phyloP scores from a whole-genome alignment of 2,329 filamentous ascomycete species.

The Sordariomycetes sp. region DNA sequence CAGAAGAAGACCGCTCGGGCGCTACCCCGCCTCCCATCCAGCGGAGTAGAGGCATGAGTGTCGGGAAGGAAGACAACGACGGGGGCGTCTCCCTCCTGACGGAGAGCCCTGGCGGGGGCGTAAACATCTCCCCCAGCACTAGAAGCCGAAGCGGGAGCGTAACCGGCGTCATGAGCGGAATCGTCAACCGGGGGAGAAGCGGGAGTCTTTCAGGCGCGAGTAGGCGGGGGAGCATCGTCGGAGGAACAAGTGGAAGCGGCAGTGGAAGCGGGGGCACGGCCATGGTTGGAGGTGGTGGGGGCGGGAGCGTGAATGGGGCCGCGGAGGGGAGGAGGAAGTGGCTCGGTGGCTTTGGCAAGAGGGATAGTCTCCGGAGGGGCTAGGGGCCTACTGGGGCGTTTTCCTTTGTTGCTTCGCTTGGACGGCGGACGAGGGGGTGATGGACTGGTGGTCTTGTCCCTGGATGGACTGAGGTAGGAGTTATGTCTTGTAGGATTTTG shows the following conservation, averaged over 20 bases:
- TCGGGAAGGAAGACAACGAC: background rate
- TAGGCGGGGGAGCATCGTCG: too few species aligned
- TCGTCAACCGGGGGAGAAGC: too few species aligned
- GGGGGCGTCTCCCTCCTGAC: background rate
- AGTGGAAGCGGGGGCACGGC: too few species aligned
- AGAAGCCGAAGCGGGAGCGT: too few species aligned
- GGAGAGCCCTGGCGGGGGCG: background rate
- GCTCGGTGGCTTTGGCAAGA: conserved; percentile 17
- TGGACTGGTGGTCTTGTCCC: too few species aligned
- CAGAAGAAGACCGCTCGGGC: conserved; percentile 30
- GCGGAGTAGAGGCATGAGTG: conserved; percentile 20
- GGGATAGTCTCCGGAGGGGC: conserved; percentile 15
- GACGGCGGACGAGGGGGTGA: too few species aligned
- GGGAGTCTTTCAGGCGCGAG: too few species aligned
- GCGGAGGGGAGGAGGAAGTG: conserved; percentile 13
- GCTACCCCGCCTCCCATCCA: conserved; percentile 44
- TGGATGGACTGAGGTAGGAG: too few species aligned
- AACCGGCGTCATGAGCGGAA: too few species aligned
- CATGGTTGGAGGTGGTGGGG: background rate
- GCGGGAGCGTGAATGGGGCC: conserved; percentile 3
- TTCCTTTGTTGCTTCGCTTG: background rate
- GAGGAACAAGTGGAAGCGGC: too few species aligned
- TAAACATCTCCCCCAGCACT: too few species aligned
- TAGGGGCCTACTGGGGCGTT: background rate
- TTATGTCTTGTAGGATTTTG: too few species aligned